phyloP scores from a whole-genome alignment of 1,139 yeast species.

The Arxiozyma slooffiae region DNA sequence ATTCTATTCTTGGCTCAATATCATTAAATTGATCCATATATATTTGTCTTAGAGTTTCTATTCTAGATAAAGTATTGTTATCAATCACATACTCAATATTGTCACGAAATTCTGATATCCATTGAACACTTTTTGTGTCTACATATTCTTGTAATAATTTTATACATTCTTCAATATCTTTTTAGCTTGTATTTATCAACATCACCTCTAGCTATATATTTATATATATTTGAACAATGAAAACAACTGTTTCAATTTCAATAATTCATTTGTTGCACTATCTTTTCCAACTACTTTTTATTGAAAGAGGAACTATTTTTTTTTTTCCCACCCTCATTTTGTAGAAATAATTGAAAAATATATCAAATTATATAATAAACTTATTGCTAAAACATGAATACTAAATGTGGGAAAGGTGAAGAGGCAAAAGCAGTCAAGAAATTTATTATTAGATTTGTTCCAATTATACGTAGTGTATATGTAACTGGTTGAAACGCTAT shows the following conservation, averaged over 20 bases:
- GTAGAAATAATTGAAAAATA: too few species aligned
- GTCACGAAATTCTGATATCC: conserved; percentile 12
- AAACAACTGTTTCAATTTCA: not conserved
- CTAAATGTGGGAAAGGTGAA: too few species aligned
- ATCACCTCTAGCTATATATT: not conserved
- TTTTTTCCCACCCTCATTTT: not conserved
- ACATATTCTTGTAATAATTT: conserved; percentile 14
- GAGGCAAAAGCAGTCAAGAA: not conserved
- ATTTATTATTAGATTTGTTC: too few species aligned
- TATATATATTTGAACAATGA: not conserved
- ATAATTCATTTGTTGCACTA: too few species aligned
- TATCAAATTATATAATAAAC: not conserved
- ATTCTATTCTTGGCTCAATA: not conserved
- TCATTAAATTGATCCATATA: conserved; percentile 3
- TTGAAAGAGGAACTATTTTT: not conserved
- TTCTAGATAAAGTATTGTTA: conserved; percentile 11
- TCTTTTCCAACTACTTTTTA: not conserved
- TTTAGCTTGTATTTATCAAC: not conserved
- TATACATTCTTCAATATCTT: conserved; percentile 23
- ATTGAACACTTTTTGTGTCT: conserved; percentile 12
- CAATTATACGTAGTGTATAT: not conserved
- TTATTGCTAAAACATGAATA: too few species aligned
- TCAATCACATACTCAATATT: conserved; percentile 14
- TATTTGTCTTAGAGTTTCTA: conserved; percentile 9
- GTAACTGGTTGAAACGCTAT: not conserved